Evolutionary conservation across 208 protist species (phyloP), one percentile per base, ranked within the genome.

Genomic region (Trypanosoma caninum): DNA sequence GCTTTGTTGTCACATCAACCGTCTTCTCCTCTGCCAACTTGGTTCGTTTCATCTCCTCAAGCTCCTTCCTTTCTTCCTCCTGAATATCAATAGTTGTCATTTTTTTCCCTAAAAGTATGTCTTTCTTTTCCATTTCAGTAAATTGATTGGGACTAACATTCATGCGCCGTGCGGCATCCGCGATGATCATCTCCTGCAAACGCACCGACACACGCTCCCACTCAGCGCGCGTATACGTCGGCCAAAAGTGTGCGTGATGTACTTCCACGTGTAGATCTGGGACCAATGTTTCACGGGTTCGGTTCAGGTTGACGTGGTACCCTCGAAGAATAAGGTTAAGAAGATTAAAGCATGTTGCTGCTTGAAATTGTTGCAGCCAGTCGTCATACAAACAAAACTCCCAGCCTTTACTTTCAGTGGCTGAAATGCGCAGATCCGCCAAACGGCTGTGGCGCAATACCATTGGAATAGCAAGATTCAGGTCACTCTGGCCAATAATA

Each of bases 301-400:
- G 89, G 56, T 98, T 93, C 34, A 90, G 64, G 77, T 99, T 99
- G 14, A 99, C 91, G 62, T 99, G 95, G 23, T 99, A 93, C 20
- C 98, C 97, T 37, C 99, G 86, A 52, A 99, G 86, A 35, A 99
- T 98, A 18, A 99, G 86, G 57, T 99, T 99, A 13, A 99, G 81
- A 52, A 99, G 72, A 45, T 95, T 97, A 78, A 99, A 99, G 46
- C 98, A 99, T 18, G 99, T 99, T 84, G 98, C 98, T 9, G 96
- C 91, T 50, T 97, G 97, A 54, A 99, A 97, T 33, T 94, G 94
- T 58, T 97, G 87, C 37, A 99, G 90, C 99, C 99, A 99, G 82
- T 99, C 99, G 80, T 99, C 99, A 87, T 99, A 99, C 30, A 99
- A 73, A 82, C 98, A 99, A 76, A 99, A 99, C 45, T 99, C 82